These are phyloP conservation scores for Pseudozyma thailandica DNA, from an alignment of 1,284 basidiomycete genomes.

Conservation along the genomic window DNA sequence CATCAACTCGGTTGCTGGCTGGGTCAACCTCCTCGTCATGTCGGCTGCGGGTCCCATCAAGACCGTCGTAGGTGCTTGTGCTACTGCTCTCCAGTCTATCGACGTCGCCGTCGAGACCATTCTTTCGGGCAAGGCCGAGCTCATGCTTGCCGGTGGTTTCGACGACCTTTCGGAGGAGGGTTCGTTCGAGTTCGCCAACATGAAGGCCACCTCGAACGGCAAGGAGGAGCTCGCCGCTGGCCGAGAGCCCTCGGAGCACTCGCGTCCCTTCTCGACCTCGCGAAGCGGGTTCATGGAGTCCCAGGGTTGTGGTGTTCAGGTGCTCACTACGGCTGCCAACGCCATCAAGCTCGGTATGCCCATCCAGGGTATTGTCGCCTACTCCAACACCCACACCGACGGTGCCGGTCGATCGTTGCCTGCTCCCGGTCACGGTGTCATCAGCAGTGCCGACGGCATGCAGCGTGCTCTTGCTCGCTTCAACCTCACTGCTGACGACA, in stretches of 20 bases:
- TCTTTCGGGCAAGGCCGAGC: conserved; percentile 92
- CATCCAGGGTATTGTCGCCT: conserved; percentile 91
- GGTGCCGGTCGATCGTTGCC: conserved; percentile 95
- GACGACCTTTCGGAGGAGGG: conserved; percentile 98
- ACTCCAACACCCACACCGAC: conserved; percentile 92
- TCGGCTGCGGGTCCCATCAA: conserved; percentile 83
- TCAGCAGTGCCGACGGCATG: conserved; percentile 73
- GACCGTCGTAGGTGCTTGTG: conserved; percentile 98
- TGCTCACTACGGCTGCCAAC: conserved; percentile 95
- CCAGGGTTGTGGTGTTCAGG: conserved; percentile 94
- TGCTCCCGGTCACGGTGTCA: conserved; percentile 64
- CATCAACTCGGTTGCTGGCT: conserved; percentile 74
- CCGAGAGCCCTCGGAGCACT: conserved; percentile 96
- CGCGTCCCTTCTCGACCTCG: conserved; percentile 93
- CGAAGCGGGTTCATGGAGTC: conserved; percentile 82
- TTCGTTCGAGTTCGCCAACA: conserved; percentile 92
- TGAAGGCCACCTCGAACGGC: conserved; percentile 98
- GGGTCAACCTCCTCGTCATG: conserved; percentile 85
- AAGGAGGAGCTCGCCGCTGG: conserved; percentile 98
- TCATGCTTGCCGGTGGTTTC: conserved; percentile 98
- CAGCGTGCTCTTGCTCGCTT: conserved; percentile 94
- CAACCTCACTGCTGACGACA: conserved; percentile 91
- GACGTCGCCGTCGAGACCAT: conserved; percentile 98
- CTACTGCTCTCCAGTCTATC: conserved; percentile 94
- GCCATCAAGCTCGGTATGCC: conserved; percentile 92